These are phyloP conservation scores for Alloteropsis semialata DNA, from an alignment of 176 grass and related monocot species.

Conservation along the genomic window DNA sequence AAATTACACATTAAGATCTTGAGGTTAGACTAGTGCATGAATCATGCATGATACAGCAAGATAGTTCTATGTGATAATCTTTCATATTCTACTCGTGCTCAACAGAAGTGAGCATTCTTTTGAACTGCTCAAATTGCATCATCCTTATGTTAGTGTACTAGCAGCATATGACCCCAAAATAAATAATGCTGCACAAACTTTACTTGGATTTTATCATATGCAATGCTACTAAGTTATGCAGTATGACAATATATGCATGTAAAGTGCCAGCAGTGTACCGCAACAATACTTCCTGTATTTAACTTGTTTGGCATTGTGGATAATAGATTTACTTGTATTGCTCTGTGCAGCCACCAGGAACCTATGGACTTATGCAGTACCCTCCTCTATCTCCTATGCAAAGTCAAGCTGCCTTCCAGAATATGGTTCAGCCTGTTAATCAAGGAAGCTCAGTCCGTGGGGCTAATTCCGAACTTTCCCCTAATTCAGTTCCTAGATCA, in stretches of 20 bases:
- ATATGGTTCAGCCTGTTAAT: slow-evolving; percentile 54
- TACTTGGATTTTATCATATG: background rate
- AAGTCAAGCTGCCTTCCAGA: slow-evolving; percentile 67
- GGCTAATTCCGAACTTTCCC: slow-evolving; percentile 62
- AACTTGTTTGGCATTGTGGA: slow-evolving; percentile 6
- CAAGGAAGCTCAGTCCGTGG: slow-evolving; percentile 54
- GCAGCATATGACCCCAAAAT: background rate
- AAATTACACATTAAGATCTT: slow-evolving; percentile 11
- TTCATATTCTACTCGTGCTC: background rate
- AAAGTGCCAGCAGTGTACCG: background rate
- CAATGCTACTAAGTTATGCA: background rate
- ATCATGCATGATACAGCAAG: too few relatives aligned
- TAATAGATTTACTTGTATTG: slow-evolving; percentile 14
- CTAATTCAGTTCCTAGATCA: slow-evolving; percentile 46
- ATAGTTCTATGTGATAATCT: background rate
- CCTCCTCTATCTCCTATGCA: slow-evolving; percentile 89
- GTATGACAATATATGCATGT: background rate
- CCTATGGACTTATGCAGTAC: slow-evolving; percentile 88
- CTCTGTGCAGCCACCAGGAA: slow-evolving; percentile 75
- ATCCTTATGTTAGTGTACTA: background rate
- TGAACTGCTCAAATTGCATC: background rate
- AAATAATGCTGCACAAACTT: background rate
- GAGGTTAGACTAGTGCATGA: slow-evolving; percentile 2
- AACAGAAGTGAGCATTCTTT: slow-evolving; percentile 5
- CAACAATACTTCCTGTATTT: background rate